These are phyloP conservation scores for Vitis vinifera DNA, from an alignment of 164 flowering plant genomes.

Conservation along the genomic window DNA sequence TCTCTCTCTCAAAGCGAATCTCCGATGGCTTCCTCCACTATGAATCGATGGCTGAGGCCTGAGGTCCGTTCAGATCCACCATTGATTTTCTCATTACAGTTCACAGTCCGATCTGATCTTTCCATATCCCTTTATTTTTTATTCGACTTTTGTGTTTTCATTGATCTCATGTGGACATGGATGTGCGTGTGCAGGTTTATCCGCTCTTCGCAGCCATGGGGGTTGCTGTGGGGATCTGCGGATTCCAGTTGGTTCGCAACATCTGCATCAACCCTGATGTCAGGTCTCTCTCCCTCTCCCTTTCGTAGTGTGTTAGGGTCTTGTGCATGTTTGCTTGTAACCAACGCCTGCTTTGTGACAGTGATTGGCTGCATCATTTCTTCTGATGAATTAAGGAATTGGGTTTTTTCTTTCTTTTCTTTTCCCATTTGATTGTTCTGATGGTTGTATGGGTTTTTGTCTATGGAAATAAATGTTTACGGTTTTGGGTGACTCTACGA, in stretches of 20 bases:
- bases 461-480: too few species aligned
- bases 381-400: too few species aligned
- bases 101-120: not conserved
- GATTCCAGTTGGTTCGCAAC: constrained; percentile 45
- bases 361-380: too few species aligned
- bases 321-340: too few species aligned
- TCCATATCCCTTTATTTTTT: not conserved
- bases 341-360: too few species aligned
- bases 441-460: too few species aligned
- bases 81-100: not conserved
- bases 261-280: constrained; percentile 61
- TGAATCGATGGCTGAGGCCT: constrained; percentile 55
- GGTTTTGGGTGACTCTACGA: too few species aligned
- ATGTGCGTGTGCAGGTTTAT: constrained; percentile 31
- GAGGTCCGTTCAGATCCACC: constrained; percentile 35
- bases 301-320: not conserved
- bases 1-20: not conserved
- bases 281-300: constrained; percentile 35
- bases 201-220: constrained; percentile 61
- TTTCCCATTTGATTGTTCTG: too few species aligned
- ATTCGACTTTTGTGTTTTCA: constrained; percentile 1
- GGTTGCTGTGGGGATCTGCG: constrained; percentile 57
- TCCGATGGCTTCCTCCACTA: constrained; percentile 20
- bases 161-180: not conserved
- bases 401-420: too few species aligned